Conservation (phyloP, 2,329 filamentous ascomycete genomes). For the Neoascochyta sp. region DNA sequence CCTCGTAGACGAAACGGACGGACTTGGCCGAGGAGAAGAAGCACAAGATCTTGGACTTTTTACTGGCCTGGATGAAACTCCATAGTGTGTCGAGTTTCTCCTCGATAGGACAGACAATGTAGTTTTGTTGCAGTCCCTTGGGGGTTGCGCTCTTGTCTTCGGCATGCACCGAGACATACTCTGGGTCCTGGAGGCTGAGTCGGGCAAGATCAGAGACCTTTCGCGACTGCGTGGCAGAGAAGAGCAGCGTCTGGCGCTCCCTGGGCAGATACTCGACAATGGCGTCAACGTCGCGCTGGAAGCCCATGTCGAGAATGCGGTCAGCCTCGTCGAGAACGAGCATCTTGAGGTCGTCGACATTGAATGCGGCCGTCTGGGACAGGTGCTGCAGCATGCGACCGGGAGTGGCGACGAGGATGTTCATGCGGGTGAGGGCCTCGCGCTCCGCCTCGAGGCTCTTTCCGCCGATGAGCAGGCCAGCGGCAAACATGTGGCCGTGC, state of each 20-base stretch:
- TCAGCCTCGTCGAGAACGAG: slow-evolving; percentile 94
- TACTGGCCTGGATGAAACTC: slow-evolving; percentile 84
- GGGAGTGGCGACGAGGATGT: slow-evolving; percentile 92
- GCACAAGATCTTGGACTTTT: slow-evolving; percentile 92
- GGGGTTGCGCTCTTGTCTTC: slow-evolving; percentile 76
- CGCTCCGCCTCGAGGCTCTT: slow-evolving; percentile 86
- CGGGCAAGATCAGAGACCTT: slow-evolving; percentile 88
- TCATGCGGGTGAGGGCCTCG: slow-evolving; percentile 83
- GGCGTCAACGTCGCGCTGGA: slow-evolving; percentile 84
- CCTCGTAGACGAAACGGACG: slow-evolving; percentile 92
- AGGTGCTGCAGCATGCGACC: slow-evolving; percentile 94
- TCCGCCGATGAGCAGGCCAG: slow-evolving; percentile 88
- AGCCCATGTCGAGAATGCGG: slow-evolving; percentile 96
- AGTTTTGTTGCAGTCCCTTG: slow-evolving; percentile 81
- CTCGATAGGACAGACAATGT: slow-evolving; percentile 76
- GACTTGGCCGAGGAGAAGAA: slow-evolving; percentile 96
- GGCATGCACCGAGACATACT: slow-evolving; percentile 94
- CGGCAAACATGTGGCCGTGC: slow-evolving; percentile 80
- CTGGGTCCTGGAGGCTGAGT: slow-evolving; percentile 81
- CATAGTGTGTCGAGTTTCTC: slow-evolving; percentile 91
- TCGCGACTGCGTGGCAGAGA: slow-evolving; percentile 94
- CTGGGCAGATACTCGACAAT: slow-evolving; percentile 87
- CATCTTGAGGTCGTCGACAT: slow-evolving; percentile 86
- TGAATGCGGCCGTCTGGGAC: slow-evolving; percentile 86
- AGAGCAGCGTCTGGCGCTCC: slow-evolving; percentile 84